These are phyloP conservation scores for Lycium barbarum DNA, from an alignment of 257 asterid genomes.

Conservation along the genomic window DNA sequence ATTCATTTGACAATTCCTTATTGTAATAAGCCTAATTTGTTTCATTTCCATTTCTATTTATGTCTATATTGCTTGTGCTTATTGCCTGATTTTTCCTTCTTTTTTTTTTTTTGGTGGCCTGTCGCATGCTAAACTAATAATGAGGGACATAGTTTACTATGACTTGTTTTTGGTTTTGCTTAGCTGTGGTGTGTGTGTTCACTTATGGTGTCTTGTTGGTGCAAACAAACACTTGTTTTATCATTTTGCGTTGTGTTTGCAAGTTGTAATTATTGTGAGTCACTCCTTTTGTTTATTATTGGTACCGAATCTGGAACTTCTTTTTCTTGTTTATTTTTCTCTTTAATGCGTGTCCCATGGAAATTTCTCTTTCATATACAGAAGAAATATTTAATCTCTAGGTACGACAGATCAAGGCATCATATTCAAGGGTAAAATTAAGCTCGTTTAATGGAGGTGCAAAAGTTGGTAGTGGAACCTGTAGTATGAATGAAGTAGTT, in stretches of 20 bases:
- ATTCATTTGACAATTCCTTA: not conserved
- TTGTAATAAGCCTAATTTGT: not conserved
- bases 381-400: too few species aligned
- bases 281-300: too few species aligned
- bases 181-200: not conserved
- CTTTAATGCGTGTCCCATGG: not conserved
- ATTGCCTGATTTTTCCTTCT: not conserved
- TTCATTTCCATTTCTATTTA: not conserved
- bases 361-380: not conserved
- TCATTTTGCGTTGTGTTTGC: not conserved
- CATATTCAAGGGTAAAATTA: too few species aligned
- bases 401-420: too few species aligned
- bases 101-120: not conserved
- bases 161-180: not conserved
- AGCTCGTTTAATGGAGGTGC: not conserved
- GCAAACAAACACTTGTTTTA: not conserved
- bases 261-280: not conserved
- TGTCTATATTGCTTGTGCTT: too few species aligned
- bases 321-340: not conserved
- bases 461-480: not conserved
- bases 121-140: not conserved
- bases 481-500: not conserved
- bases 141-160: not conserved
- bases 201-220: not conserved
- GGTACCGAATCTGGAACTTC: not conserved